Evolutionary conservation across 2,329 filamentous ascomycete genomes (phyloP).

Genomic region (Ophiostoma ulmi): DNA sequence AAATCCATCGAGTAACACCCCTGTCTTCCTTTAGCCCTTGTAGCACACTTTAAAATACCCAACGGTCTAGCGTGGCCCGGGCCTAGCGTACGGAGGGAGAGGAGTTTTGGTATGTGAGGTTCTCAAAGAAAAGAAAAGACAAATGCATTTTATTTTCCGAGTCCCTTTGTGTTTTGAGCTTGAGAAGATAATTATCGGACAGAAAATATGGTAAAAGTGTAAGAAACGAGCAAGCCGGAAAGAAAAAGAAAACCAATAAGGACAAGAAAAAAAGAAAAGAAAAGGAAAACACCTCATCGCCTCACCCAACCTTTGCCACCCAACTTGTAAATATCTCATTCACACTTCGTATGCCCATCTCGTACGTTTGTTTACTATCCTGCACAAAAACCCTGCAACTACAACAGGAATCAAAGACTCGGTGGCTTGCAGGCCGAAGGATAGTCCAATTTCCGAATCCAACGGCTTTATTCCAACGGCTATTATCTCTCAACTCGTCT

Average conservation of each 20-base stretch:
- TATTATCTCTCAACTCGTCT: background rate
- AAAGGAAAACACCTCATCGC: constrained; percentile 8
- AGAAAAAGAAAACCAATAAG: background rate
- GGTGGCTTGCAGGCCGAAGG: background rate
- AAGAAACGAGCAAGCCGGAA: background rate
- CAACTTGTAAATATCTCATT: constrained; percentile 1
- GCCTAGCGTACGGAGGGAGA: constrained; percentile 16
- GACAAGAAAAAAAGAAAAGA: background rate
- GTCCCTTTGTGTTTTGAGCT: too few species aligned
- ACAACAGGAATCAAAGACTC: background rate
- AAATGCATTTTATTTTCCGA: constrained; percentile 2
- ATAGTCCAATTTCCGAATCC: background rate
- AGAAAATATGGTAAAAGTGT: too few species aligned
- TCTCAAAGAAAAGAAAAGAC: background rate
- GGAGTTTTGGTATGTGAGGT: background rate
- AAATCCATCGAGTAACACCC: background rate
- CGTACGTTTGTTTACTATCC: background rate
- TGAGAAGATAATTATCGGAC: too few species aligned
- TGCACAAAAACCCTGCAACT: background rate
- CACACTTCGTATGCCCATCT: background rate
- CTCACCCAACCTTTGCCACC: background rate
- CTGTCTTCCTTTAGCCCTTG: constrained; percentile 10
- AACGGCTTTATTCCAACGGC: background rate
- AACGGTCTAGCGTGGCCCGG: constrained; percentile 14
- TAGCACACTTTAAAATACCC: background rate